Evolutionary conservation across 2,329 filamentous ascomycete species (phyloP), one percentile per base, ranked within the genome.

Genomic region (Penicillium sp.): DNA sequence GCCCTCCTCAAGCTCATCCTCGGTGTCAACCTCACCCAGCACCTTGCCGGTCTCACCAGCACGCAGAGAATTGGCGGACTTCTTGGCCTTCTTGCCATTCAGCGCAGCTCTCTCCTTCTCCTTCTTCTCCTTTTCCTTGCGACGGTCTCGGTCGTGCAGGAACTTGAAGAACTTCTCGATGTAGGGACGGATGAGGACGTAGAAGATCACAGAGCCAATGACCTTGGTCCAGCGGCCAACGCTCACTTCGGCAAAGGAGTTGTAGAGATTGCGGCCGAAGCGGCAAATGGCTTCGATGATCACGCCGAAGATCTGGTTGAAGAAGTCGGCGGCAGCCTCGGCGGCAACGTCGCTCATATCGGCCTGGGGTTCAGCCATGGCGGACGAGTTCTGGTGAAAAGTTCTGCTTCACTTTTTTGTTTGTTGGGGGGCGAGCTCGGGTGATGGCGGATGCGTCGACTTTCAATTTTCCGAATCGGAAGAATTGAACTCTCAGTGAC

Each of bases 171-270:
- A 75, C 69, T 88, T 88, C 68, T 93, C 81, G 51, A 93, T 74
- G 72, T 91, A 92, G 0, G 90, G 90, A 1, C 91, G 86, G 25
- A 92, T 68, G 52, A 95, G 82, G 62, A 87, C 71, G 78, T 93
- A 96, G 54, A 85, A 87, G 67, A 91, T 85, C 21, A 92, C 83
- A 60, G 92, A 83, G 63, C 86, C 81, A 64, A 91, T 75, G 57
- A 95, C 81, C 48, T 91, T 89, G 66, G 95, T 77, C 75, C 78
- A 83, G 64, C 81, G 79, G 58, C 75, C 69, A 33, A 72, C 57
- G 46, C 72, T 74, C 63, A 83, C 75, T 27, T 74, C 66, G 27
- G 75, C 70, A 66, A 82, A 76, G 45, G 80, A 76, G 53, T 64
- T 59, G 58, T 73, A 69, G 54, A 77, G 64, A 67, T 82, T 82